Evolutionary conservation across 768 basidiomycete species (phyloP), one percentile per base, ranked within the genome.

Genomic region (Calvatia gigantea): DNA sequence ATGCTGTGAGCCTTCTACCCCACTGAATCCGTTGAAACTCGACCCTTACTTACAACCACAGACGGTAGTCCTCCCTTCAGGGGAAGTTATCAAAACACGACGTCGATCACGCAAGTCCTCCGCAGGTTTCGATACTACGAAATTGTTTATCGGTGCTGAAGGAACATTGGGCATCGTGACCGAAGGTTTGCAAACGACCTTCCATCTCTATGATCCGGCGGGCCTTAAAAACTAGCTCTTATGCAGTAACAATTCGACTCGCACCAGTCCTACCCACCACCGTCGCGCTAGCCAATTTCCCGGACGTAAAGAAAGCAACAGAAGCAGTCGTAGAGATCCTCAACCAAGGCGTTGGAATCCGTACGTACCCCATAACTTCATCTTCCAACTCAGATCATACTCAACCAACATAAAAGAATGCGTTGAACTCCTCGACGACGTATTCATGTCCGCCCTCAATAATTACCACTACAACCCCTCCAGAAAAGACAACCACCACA

Each of bases 41-140:
- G 4, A n/a, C 39, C 9, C 27, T 51, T n/a, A 50, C 37, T 28
- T 52, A n/a, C 38, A 52, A 12, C 42, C 4, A 23, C 57, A 94
- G 87, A 96, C 92, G 0, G 89, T 94, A 1, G 94, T 97, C 0
- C 81, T 96, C 2, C 91, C 94, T 2, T 85, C 83, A 4, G 94
- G 94, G 1, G 83, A 93, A 65, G 86, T 96, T 11, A 94, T 97
- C 66, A 94, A 94, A 65, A 97, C 94, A 1, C 83, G 93, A 2
- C 73, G 78, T 21, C 76, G 89, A 25, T 78, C 89, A 2, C 75
- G 92, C 31, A 96, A 97, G 65, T 92, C 88, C 0, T 87, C 92
- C 0, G 91, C 93, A 0, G 94, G 94, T 1, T 94, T 89, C 58
- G 94, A 96, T 63, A 71, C 78, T 1, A 93, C 90, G 0, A 94